These are phyloP conservation scores for Ophiostoma novo-ulmi DNA, from an alignment of 2,329 filamentous ascomycete species.

Conservation along the genomic window DNA sequence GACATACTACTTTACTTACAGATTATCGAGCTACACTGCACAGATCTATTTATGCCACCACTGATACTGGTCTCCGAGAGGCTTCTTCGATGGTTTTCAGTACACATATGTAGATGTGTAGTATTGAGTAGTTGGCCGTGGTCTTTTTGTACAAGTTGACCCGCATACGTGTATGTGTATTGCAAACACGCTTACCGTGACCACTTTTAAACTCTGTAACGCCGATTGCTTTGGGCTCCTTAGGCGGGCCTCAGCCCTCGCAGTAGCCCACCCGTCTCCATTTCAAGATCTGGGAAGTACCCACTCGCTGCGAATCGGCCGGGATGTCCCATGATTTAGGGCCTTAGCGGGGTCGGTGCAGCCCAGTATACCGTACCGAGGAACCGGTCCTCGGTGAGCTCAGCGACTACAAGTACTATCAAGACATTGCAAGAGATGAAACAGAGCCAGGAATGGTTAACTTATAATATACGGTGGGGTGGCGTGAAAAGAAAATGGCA, in stretches of 20 bases:
- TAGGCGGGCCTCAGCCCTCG: neutral
- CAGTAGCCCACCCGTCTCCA: conserved; percentile 2
- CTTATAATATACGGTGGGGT: neutral
- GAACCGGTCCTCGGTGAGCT: too few relatives aligned
- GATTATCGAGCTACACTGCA: neutral
- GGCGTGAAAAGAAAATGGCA: neutral
- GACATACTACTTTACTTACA: neutral
- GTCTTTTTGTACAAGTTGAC: too few relatives aligned
- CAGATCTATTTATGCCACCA: neutral
- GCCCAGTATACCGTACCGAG: neutral
- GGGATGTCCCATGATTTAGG: neutral
- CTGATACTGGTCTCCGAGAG: neutral
- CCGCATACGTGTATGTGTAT: conserved; percentile 1
- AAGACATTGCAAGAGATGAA: neutral
- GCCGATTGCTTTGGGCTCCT: neutral
- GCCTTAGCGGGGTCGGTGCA: neutral
- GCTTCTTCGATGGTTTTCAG: too few relatives aligned
- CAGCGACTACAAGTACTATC: neutral
- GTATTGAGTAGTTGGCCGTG: too few relatives aligned
- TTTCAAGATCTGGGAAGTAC: neutral
- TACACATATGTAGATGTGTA: too few relatives aligned
- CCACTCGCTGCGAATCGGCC: neutral
- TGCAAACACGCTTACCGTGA: neutral
- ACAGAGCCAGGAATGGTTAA: neutral
- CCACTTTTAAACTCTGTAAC: neutral